Conservation (phyloP, 805 yeast genomes). For the Jamesozyma jinghongensis region DNA sequence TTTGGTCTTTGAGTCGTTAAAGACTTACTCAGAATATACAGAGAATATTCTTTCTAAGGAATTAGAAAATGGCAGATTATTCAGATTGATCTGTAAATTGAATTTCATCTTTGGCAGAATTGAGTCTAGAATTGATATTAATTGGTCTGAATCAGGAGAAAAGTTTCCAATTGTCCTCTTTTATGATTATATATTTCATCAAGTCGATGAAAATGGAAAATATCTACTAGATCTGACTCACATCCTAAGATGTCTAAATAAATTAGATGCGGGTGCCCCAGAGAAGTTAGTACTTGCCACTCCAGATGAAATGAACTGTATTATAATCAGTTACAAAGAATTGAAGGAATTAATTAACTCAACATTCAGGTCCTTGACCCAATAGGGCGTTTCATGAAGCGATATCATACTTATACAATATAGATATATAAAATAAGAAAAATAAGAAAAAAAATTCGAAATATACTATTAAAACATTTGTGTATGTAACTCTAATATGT, state of each 20-base stretch:
- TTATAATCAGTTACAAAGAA: conserved; percentile 79
- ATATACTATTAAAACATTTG: not conserved
- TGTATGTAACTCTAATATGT: no score
- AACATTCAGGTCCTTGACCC: conserved; percentile 43
- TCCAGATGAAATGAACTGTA: conserved; percentile 75
- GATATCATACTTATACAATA: not conserved
- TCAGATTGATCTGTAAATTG: conserved; percentile 72
- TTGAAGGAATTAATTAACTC: conserved; percentile 60
- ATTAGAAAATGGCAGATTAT: conserved; percentile 79
- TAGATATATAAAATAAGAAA: not conserved
- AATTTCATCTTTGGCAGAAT: conserved; percentile 72
- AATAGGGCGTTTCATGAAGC: conserved; percentile 5
- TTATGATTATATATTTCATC: conserved; percentile 79
- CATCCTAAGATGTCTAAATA: conserved; percentile 70
- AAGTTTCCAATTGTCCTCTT: conserved; percentile 66
- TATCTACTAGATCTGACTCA: conserved; percentile 77
- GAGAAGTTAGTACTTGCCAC: conserved; percentile 76
- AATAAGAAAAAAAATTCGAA: conserved; percentile 1
- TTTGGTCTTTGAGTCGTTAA: conserved; percentile 33
- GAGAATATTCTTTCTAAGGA: conserved; percentile 61
- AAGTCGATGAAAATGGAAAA: conserved; percentile 64
- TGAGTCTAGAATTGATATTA: conserved; percentile 44
- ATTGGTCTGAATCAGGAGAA: conserved; percentile 71
- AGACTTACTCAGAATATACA: conserved; percentile 47
- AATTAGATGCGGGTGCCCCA: conserved; percentile 84